phyloP scores from a whole-genome alignment of 2,329 filamentous ascomycete species.

The Clonostachys chloroleuca region DNA sequence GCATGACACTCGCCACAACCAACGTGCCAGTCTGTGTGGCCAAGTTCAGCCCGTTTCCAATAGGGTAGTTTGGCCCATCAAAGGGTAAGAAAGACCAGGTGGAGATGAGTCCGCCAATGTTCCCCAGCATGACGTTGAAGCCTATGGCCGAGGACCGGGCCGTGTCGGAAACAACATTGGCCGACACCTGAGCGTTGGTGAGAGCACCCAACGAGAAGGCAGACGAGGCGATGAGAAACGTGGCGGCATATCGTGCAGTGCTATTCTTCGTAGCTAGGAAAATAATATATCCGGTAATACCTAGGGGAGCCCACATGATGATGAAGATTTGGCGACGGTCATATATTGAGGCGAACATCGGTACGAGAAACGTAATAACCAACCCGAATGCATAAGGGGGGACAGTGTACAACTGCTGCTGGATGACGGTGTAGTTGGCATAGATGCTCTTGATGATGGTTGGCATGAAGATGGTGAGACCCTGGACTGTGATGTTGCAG shows the following conservation, averaged over 20 bases:
- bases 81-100: slow-evolving; percentile 57
- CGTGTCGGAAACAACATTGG: slow-evolving; percentile 66
- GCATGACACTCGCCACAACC: slow-evolving; percentile 37
- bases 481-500: slow-evolving; percentile 66
- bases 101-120: slow-evolving; percentile 38
- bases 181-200: slow-evolving; percentile 60
- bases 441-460: slow-evolving; percentile 68
- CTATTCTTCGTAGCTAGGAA: slow-evolving; percentile 51
- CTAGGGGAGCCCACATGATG: slow-evolving; percentile 49
- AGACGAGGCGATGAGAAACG: slow-evolving; percentile 60
- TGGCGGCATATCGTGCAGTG: slow-evolving; percentile 59
- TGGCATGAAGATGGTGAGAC: slow-evolving; percentile 64
- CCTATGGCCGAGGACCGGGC: slow-evolving; percentile 57
- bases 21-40: slow-evolving; percentile 44
- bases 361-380: slow-evolving; percentile 56
- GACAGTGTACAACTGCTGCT: slow-evolving; percentile 64
- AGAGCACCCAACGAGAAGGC: slow-evolving; percentile 60
- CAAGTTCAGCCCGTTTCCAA: slow-evolving; percentile 64
- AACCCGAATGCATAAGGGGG: slow-evolving; percentile 64
- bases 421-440: slow-evolving; percentile 47
- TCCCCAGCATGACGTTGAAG: slow-evolving; percentile 5
- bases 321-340: slow-evolving; percentile 59
- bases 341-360: slow-evolving; percentile 52
- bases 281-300: slow-evolving; percentile 66
- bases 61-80: slow-evolving; percentile 58